Evolutionary conservation across 495 filamentous ascomycete genomes (phyloP).

Genomic region (Massariosphaeria phaeospora): DNA sequence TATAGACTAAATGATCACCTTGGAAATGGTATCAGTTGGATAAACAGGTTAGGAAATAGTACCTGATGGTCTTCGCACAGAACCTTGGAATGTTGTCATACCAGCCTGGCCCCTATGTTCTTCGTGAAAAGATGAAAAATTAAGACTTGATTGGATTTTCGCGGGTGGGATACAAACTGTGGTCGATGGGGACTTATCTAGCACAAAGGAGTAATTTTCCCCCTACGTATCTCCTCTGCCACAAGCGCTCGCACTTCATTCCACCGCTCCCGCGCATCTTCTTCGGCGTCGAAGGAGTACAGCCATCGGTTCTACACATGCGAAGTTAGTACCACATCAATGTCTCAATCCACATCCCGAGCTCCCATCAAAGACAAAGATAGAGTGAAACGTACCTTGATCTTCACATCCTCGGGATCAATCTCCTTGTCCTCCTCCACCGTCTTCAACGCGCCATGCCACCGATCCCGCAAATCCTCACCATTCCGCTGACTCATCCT

Average conservation of each 20-base stretch:
- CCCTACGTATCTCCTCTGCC: slow-evolving; percentile 39
- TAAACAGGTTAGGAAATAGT: too few species aligned
- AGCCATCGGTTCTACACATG: slow-evolving; percentile 45
- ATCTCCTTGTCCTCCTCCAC: slow-evolving; percentile 48
- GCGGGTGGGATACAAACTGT: too few species aligned
- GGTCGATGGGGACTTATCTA: too few species aligned
- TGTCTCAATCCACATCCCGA: too few species aligned
- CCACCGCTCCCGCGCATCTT: slow-evolving; percentile 46
- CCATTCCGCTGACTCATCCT: slow-evolving; percentile 49
- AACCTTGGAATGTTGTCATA: too few species aligned
- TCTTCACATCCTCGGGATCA: slow-evolving; percentile 51
- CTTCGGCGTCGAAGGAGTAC: slow-evolving; percentile 50
- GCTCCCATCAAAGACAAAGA: not conserved
- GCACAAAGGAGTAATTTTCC: slow-evolving; percentile 44
- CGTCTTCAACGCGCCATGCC: slow-evolving; percentile 49
- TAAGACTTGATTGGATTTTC: too few species aligned
- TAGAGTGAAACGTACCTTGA: slow-evolving; percentile 32
- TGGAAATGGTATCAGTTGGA: too few species aligned
- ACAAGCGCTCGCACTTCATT: slow-evolving; percentile 42
- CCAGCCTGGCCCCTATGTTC: too few species aligned
- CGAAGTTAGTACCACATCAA: not conserved
- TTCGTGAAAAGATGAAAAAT: too few species aligned
- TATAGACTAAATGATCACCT: too few species aligned
- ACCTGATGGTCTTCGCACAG: too few species aligned
- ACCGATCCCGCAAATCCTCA: slow-evolving; percentile 50